Conservation (phyloP, 2,329 filamentous ascomycete species). For the Gnomoniopsis sp. region DNA sequence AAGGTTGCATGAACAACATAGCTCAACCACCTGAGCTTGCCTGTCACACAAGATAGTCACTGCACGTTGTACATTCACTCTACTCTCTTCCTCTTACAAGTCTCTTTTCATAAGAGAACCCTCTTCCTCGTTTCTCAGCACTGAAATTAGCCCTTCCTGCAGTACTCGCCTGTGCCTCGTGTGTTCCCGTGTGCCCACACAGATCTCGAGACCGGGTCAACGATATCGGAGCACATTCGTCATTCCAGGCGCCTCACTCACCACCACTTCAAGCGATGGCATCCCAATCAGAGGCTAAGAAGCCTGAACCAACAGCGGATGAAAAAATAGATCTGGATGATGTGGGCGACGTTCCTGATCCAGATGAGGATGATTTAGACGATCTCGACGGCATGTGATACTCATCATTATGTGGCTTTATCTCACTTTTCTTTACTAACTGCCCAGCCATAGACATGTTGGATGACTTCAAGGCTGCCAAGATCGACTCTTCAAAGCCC, state of each 20-base stretch:
- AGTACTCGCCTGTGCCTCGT: not conserved
- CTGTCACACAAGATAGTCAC: no score
- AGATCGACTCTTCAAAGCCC: slow-evolving; percentile 47
- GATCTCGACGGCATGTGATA: slow-evolving; percentile 74
- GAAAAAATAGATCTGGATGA: slow-evolving; percentile 26
- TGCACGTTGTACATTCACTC: no score
- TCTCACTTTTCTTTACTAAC: slow-evolving; percentile 13
- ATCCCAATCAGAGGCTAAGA: slow-evolving; percentile 17
- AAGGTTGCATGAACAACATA: no score
- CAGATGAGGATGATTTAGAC: slow-evolving; percentile 87
- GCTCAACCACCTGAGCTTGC: no score
- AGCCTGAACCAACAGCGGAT: slow-evolving; percentile 18
- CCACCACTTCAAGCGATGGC: slow-evolving; percentile 14
- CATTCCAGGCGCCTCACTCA: not conserved
- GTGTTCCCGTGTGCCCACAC: not conserved
- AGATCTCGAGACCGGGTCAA: not conserved
- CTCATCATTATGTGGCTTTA: not conserved
- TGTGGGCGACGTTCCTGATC: slow-evolving; percentile 69
- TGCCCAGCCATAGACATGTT: slow-evolving; percentile 67
- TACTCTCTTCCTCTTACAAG: no score
- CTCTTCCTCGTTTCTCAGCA: no score
- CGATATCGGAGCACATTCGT: not conserved
- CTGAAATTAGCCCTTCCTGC: no score
- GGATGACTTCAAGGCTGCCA: slow-evolving; percentile 77
- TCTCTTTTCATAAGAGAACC: no score